Base-by-base conservation (phyloP, 352 stramenopile species). In the Aphanomyces cochlioides region DNA sequence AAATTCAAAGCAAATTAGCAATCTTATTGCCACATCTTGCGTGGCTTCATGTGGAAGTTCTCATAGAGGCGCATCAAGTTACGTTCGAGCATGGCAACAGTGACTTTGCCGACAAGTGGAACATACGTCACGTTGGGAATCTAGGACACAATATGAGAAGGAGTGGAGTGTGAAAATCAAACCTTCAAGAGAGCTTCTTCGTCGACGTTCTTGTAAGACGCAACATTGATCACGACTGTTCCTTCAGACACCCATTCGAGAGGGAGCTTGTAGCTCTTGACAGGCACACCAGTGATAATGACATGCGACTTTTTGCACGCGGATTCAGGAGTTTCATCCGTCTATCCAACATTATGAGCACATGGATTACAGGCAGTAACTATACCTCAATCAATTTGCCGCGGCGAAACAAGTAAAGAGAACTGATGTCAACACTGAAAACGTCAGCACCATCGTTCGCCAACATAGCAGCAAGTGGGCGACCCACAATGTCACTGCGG, bases 91-190 rank as follows among this genome's bases (percentile, higher is more conserved):
- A 98, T 97, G 40, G 96, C 93, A 40, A 99, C 95, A 4, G 96
- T 99, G 45, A 99, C 96, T 76, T 98, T 98, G 59, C 96, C 96
- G 36, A 99, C 95, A 38, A 98, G 87, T 37, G 95, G 91, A 65
- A 99, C 90, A 82, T 98, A 98, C 67, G 89, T 88, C 40, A 98
- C 90, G 56, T 93, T 95, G 12, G 85, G 80, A 63, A 98, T 92
- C 72, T 96, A 68, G 7, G 1, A 19, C 13, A n/a, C 2, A 1
- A 53, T n/a, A 19, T 53, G 1, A 58, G 7, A 4, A 56, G 53
- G 12, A 28, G 28, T 28, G 28, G 28, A 7, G 4, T 37, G 57
- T 67, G 41, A 5, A 69, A 19, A 72, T 79, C 12, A 17, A 47
- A 81, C 75, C 73, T 87, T 79, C 15, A 97, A 57, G 19, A 99